Evolutionary conservation across 192 early-diverging fungal species (phyloP).

Genomic region (Paraglomus brasilianum): DNA sequence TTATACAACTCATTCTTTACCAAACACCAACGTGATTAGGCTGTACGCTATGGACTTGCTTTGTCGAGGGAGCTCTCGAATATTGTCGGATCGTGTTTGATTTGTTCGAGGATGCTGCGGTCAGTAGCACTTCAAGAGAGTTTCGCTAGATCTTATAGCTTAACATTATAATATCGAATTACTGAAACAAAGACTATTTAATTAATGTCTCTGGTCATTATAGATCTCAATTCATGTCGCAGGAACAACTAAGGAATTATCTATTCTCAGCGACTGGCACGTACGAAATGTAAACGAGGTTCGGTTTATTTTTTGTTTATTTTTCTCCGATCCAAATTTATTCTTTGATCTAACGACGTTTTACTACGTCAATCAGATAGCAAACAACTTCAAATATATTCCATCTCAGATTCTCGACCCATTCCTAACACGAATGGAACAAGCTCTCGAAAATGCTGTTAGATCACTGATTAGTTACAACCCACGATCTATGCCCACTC

Average conservation of each 20-base stretch:
- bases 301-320: not conserved
- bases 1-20: not conserved
- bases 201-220: not conserved
- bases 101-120: conserved; percentile 22
- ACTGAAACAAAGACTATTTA: too few relatives aligned
- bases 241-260: conserved; percentile 5
- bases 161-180: too few relatives aligned
- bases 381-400: conserved; percentile 22
- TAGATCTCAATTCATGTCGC: conserved; percentile 35
- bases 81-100: conserved; percentile 34
- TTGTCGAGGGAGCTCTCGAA: conserved; percentile 32
- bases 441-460: conserved; percentile 29
- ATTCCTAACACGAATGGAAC: conserved; percentile 13
- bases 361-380: conserved; percentile 24
- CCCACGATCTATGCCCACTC: not conserved
- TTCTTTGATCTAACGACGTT: not conserved
- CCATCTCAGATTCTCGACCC: conserved; percentile 25
- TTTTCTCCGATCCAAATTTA: not conserved
- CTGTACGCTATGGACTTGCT: conserved; percentile 31
- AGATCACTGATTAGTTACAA: not conserved
- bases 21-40: not conserved
- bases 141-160: not conserved
- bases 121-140: not conserved
- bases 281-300: conserved; percentile 26
- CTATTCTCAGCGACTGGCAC: conserved; percentile 29